Base-by-base conservation (phyloP, 1,139 yeast genomes). In the Hanseniaspora sp. region DNA sequence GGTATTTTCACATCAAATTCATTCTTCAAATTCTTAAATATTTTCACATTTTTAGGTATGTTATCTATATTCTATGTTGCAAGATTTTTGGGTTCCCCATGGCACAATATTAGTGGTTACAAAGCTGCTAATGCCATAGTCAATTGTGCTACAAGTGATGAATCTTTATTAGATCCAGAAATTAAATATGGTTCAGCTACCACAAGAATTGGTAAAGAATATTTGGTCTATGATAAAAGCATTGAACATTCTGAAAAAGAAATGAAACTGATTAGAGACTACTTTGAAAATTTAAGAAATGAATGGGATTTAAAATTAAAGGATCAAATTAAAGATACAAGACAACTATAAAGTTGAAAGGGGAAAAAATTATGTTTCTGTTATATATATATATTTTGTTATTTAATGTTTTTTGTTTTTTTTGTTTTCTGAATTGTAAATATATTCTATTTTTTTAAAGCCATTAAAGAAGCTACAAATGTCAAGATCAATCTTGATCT, bases 381-480 rank as follows among this genome's bases (percentile, higher is more conserved):
- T 7, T 29, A 11, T 2, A 13, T 7, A 5, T 23, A 35, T 18
- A 23, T 28, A 9, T 18, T 46, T 8, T 12, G 9, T 35, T 23
- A 9, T 42, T 13, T 29, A 8, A 7, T 11, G 23, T 9, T 28
- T 29, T 7, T 7, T 2, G 2, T 31, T 46, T 18, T 34, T 35
- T 29, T 13, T 23, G 23, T 35, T 12, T 15, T 13, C 6, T n/a
- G 8, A 15, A 9, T 18, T n/a, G 2, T 18, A 40, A 46, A n/a
- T 18, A 9, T 9, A 18, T 13, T 12, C 23, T 43, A 33, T 43
- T 65, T 64, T 39, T 69, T 70, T 56, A 80, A 67, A 12, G 86
- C 74, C 98, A 92, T 92, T 70, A 92, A 79, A 57, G 96, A 86
- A 56, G 96, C 98, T 57, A 92, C 87, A 68, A 92, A 92, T 1